Percentiles rank a stretch among this genome's conserved stretches.
These are phyloP conservation scores for Talaromyces sp. DNA, from an alignment of 2,329 filamentous ascomycete species.

Conservation along the genomic window DNA sequence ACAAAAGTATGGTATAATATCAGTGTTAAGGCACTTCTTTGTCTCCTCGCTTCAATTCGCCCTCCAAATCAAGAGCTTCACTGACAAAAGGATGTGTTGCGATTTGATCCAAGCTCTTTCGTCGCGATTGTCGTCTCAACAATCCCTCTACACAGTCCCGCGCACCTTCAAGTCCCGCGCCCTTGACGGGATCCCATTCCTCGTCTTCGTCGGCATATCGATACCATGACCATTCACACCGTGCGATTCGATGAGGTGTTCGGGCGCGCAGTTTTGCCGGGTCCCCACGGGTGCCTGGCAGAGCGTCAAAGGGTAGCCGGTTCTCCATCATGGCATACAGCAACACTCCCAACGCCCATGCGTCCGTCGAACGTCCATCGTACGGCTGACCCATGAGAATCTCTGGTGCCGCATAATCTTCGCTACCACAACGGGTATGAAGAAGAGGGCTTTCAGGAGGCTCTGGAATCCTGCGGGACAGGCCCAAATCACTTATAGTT, in stretches of 20 bases:
- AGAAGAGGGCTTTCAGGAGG: constrained; percentile 76
- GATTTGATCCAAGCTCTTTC: constrained; percentile 73
- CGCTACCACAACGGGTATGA: constrained; percentile 90
- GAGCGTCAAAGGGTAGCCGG: constrained; percentile 87
- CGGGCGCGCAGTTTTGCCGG: constrained; percentile 72
- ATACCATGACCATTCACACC: constrained; percentile 94
- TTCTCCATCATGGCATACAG: constrained; percentile 91
- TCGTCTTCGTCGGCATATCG: constrained; percentile 79
- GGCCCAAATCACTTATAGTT: constrained; percentile 85
- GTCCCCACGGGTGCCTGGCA: constrained; percentile 71
- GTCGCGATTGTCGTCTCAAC: constrained; percentile 74
- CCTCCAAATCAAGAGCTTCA: constrained; percentile 66
- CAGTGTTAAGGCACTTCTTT: constrained; percentile 47
- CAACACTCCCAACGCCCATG: constrained; percentile 91
- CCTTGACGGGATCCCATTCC: constrained; percentile 73
- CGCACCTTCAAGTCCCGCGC: constrained; percentile 67
- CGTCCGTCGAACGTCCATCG: constrained; percentile 85
- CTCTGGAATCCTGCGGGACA: constrained; percentile 75
- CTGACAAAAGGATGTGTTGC: constrained; percentile 71
- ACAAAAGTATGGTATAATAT: constrained; percentile 13
- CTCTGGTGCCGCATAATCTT: constrained; percentile 95
- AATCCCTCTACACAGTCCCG: constrained; percentile 79
- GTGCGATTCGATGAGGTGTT: constrained; percentile 89
- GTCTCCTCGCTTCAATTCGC: constrained; percentile 52
- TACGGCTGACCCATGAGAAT: constrained; percentile 94